Evolutionary conservation across 208 protist species (phyloP).

Genomic region (Porcisia hertigi): DNA sequence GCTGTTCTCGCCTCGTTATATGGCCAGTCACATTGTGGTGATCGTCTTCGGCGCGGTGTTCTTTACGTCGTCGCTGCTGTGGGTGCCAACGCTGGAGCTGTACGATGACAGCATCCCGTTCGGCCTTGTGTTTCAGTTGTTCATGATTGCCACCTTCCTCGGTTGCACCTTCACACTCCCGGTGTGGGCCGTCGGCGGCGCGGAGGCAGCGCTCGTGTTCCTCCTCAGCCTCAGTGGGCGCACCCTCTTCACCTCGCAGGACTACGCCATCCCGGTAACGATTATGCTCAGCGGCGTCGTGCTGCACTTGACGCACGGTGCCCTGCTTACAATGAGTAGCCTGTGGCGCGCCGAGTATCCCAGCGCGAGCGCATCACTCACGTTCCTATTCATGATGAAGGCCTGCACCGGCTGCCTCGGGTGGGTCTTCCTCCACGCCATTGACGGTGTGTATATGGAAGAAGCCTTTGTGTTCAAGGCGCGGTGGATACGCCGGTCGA

Average conservation of each 20-base stretch:
- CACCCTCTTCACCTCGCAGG: conserved; percentile 17
- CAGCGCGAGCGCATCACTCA: conserved; percentile 1
- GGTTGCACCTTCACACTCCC: conserved; percentile 30
- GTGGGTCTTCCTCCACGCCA: conserved; percentile 14
- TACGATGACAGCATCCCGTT: conserved; percentile 46
- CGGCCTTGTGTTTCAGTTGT: conserved; percentile 42
- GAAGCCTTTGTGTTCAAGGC: conserved; percentile 21
- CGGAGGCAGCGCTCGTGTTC: conserved; percentile 15
- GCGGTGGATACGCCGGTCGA: conserved; percentile 14
- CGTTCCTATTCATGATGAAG: conserved; percentile 13
- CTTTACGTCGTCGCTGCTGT: conserved; percentile 91
- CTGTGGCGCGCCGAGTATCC: conserved; percentile 17
- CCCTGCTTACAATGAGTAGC: conserved; percentile 4
- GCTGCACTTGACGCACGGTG: conserved; percentile 19
- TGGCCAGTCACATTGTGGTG: conserved; percentile 61
- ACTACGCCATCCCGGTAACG: conserved; percentile 28
- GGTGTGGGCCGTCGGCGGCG: conserved; percentile 21
- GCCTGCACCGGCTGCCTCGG: conserved; percentile 10
- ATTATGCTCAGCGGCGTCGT: conserved; percentile 22
- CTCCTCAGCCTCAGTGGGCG: conserved; percentile 19
- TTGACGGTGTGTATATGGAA: conserved; percentile 26
- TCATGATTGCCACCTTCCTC: conserved; percentile 43
- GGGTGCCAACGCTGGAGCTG: conserved; percentile 76
- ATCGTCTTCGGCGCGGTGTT: conserved; percentile 87
- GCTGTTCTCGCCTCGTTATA: conserved; percentile 9